Base-by-base conservation (phyloP, 345 rosid genomes). In the Tarenaya hassleriana region DNA sequence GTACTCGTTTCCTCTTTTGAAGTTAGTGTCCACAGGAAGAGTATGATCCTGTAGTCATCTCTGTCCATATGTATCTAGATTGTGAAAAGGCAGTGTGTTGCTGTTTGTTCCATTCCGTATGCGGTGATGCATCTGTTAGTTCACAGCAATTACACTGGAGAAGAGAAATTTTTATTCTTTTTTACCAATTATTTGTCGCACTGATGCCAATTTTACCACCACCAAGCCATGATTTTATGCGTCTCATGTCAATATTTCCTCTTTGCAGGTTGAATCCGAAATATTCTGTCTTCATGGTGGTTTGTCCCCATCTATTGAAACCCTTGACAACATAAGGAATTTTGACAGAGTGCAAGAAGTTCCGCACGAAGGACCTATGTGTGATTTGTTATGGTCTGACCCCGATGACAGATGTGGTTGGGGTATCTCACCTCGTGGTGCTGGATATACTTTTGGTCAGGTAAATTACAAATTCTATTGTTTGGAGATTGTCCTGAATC, bases 291-390 rank as follows among this genome's bases (percentile, higher is more conserved):
- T 86, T 21, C 94, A 86, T 47, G 94, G 95, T 76, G 97, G 97
- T 20, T 63, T 90, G 53, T 90, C 97, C 42, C 95, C 95, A 16
- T 84, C 94, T 17, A 81, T 90, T 51, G 95, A 86, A 67, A 86
- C 95, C 47, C 86, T 90, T 31, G 95, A 86, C 68, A 82, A 84
- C 64, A 86, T 90, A 37, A 83, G 97, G 11, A 86, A 83, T 59
- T 86, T 90, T 66, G 95, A 90, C 52, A 83, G 97, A 20, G 88
- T 83, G 67, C 95, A 84, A 75, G 95, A 90, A 74, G 95, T 90
- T 63, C 97, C 97, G 27, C 97, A 90, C 50, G 97, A 90, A 68
- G 97, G 97, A 60, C 95, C 97, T 19, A 86, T 90, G 95, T 90
- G 97, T 61, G 97, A 90, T 71, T 88, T 90, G n/a, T 68, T 90